A percentile compares a stretch with the other conserved stretches of the same genome.
Evolutionary conservation across 768 basidiomycete species (phyloP).

Genomic region (Xerocomus spinulosus): DNA sequence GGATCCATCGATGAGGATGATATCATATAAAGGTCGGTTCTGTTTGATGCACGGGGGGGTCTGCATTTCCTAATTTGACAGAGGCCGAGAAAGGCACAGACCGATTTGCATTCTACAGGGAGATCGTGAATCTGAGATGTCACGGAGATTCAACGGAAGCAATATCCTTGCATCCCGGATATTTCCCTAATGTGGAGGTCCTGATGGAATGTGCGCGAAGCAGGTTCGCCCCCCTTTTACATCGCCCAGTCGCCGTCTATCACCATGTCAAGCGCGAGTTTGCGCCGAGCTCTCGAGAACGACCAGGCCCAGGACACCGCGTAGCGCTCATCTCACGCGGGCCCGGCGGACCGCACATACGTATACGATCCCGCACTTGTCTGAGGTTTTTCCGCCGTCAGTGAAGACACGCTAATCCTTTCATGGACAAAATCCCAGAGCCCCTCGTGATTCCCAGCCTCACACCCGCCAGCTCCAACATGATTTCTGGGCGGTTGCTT

Average conservation of each 20-base stretch:
- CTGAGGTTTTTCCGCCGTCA: not conserved
- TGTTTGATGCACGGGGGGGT: not conserved
- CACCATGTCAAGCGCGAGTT: too few species aligned
- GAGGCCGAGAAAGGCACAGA: not conserved
- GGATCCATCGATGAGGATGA: slow-evolving; percentile 13
- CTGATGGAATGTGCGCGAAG: not conserved
- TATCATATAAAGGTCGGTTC: slow-evolving; percentile 1
- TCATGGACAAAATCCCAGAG: not conserved
- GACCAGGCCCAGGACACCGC: too few species aligned
- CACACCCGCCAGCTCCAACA: not conserved
- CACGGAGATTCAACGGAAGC: slow-evolving; percentile 20
- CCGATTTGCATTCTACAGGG: slow-evolving; percentile 19
- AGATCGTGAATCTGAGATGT: slow-evolving; percentile 27
- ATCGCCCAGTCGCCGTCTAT: too few species aligned
- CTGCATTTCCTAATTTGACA: not conserved
- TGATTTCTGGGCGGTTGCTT: too few species aligned
- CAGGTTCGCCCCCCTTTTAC: too few species aligned
- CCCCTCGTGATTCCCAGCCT: not conserved
- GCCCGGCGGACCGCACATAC: not conserved
- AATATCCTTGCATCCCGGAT: slow-evolving; percentile 14
- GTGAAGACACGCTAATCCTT: not conserved
- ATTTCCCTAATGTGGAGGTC: not conserved
- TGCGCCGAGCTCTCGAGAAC: too few species aligned
- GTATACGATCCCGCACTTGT: not conserved
- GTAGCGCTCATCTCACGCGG: not conserved